Evolutionary conservation across 2,329 filamentous ascomycete genomes (phyloP), one percentile per base, ranked within the genome.

Genomic region (Pseudopithomyces chartarum): DNA sequence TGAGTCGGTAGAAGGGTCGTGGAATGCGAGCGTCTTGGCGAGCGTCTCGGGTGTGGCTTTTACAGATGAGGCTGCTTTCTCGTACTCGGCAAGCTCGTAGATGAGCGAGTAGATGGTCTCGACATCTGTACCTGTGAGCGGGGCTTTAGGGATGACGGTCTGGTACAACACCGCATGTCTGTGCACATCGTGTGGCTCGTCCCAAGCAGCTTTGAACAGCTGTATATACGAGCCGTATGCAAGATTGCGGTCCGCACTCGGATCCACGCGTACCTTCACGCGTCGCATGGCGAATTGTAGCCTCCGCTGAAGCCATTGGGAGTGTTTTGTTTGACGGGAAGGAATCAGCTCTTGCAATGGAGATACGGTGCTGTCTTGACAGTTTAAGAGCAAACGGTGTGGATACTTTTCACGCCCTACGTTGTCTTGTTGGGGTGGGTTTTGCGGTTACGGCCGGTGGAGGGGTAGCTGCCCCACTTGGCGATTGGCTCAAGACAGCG

Each of bases 31-130:
- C 20, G 92, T 97, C 33, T 82, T 79, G 8, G 82, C 78, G 34
- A 98, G 88, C 22, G 85, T 86, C 32, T 87, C 84, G 61, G 90
- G 84, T 23, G 92, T 98, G 0, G 94, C 92, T 72, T 91, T 83
- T 62, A 96, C 92, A 63, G 81, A 80, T 65, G 88, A 80, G 2
- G 88, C 80, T 68, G 90, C 90, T 26, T 94, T 87, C 76, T 97
- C 92, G 80, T 97, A 97, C 66, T 88, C 85, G 64, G 94, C 94
- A 8, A 98, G 87, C 71, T 92, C 94, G 53, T 87, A 84, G 77
- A 98, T 92, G 70, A 97, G 82, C 63, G 82, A 78, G 23, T 97
- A 85, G 74, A 98, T 97, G n/a, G 82, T 81, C 22, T 88, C 85
- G 55, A 96, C 86, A 70, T 98, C 94, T 96, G 57, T 36, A 20